Evolutionary conservation across 208 protist species (phyloP).

Genomic region (Lotmaria passim): DNA sequence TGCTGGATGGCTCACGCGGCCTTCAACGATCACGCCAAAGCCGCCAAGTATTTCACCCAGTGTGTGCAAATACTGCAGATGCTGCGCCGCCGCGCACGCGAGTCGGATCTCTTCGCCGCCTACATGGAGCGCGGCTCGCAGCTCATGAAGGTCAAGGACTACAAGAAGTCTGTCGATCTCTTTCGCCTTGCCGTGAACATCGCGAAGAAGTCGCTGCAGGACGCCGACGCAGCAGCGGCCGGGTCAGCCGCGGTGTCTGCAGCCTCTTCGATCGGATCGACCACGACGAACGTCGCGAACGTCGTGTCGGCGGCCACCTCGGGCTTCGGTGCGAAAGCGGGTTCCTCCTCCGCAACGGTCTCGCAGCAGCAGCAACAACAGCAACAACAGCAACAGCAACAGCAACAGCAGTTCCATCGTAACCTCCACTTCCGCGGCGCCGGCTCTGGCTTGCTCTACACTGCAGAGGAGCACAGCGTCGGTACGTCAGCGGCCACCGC

Average conservation of each 20-base stretch:
- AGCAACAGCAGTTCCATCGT: constrained; percentile 30
- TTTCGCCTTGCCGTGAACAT: constrained; percentile 68
- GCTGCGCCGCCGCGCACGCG: constrained; percentile 41
- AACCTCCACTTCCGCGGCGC: constrained; percentile 61
- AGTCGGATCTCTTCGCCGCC: constrained; percentile 61
- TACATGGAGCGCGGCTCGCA: constrained; percentile 83
- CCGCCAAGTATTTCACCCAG: constrained; percentile 70
- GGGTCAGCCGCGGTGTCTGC: constrained; percentile 6
- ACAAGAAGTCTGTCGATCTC: constrained; percentile 48
- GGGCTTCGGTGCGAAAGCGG: constrained; percentile 5
- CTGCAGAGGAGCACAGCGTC: constrained; percentile 54
- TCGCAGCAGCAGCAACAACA: constrained; percentile 1
- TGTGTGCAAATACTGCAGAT: constrained; percentile 60
- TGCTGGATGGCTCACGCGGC: constrained; percentile 71
- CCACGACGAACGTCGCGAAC: constrained; percentile 18
- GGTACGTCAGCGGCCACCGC: constrained; percentile 28
- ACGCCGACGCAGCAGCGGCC: constrained; percentile 21
- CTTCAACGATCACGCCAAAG: constrained; percentile 53
- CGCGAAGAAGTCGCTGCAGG: constrained; percentile 45
- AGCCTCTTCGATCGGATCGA: constrained; percentile 1
- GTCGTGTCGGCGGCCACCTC: constrained; percentile 7
- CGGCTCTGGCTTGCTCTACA: constrained; percentile 57
- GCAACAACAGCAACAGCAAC: neutral
- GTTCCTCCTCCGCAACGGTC: neutral
- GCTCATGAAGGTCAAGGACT: constrained; percentile 65